Evolutionary conservation across 331 rosid species (phyloP).

Genomic region (Quercus lobata): DNA sequence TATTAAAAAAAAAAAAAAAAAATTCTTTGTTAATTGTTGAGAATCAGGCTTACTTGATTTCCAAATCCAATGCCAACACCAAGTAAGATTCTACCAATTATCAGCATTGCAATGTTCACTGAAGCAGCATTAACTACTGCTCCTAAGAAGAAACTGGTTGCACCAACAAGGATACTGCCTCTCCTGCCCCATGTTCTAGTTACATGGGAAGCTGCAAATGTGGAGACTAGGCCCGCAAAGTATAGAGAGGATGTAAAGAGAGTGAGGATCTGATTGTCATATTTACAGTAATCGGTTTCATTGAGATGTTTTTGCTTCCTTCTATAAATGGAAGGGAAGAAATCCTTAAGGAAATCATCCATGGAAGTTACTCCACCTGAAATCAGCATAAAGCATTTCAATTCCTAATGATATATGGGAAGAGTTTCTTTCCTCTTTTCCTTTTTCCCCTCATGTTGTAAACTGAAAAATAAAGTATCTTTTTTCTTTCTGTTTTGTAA

Average conservation of each 20-base stretch:
- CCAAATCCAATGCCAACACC: constrained; percentile 90
- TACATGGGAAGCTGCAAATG: constrained; percentile 72
- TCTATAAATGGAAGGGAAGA: constrained; percentile 63
- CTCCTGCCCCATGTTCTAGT: constrained; percentile 75
- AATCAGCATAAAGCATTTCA: constrained; percentile 5
- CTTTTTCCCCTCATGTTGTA: neutral
- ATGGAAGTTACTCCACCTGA: constrained; percentile 91
- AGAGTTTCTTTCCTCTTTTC: neutral
- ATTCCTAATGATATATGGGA: neutral
- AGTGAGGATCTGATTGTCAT: constrained; percentile 80
- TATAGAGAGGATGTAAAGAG: constrained; percentile 91
- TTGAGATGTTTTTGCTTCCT: constrained; percentile 60
- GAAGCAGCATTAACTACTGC: constrained; percentile 81
- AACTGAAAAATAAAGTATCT: neutral
- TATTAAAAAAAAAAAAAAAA: too few relatives aligned
- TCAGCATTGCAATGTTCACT: constrained; percentile 58
- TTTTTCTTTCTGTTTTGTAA: neutral
- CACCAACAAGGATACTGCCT: constrained; percentile 81
- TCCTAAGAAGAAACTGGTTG: constrained; percentile 70
- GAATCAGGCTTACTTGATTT: constrained; percentile 57
- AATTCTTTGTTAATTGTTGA: neutral
- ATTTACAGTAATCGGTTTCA: constrained; percentile 93
- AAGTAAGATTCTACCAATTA: constrained; percentile 72
- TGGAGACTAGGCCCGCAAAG: constrained; percentile 76
- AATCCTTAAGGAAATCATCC: constrained; percentile 82